Evolutionary conservation across 2,329 filamentous ascomycete species (phyloP), one percentile per base, ranked within the genome.

Genomic region (Beauveria rudraprayagi): DNA sequence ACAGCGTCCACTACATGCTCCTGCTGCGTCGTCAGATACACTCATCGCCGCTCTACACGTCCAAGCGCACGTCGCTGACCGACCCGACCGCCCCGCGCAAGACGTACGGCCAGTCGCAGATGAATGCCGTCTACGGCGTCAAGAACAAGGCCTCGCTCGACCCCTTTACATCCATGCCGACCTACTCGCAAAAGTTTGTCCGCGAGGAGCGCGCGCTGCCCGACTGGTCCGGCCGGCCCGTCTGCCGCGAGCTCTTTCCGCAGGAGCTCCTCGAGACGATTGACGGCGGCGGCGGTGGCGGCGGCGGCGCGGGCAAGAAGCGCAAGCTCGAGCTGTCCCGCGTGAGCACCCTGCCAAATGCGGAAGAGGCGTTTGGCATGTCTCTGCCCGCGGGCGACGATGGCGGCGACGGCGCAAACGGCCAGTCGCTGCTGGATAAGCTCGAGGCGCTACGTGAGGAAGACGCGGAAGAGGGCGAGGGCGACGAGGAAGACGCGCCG

Each of bases 91-190:
- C 70, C 16, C 73, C 72, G 37, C 69, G 72, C 57, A 76, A 73
- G 63, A 72, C 67, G 69, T 85, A 85, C 71, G 81, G 81, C 65
- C 82, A 83, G 67, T 76, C 80, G n/a, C 83, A 85, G 71, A 73
- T 80, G 68, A 85, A 85, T 71, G 78, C 79, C 64, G 79, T 78
- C 60, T 85, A 81, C 72, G 80, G 77, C 63, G 72, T 80, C 66
- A 79, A 78, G 69, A 83, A 75, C 72, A 81, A 80, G 66, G 82
- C 82, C 43, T 82, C 79, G 14, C 67, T 81, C 55, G 82, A 85
- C 69, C 81, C 83, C 22, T 86, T 86, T 70, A 78, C 76, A n/a
- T 76, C 80, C 46, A 78, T 85, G 61, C 81, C 81, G n/a, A 80
- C 79, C 63, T 85, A 83, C 72, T 82, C 80, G 48, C 77, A 83